Percentiles rank a stretch among this genome's conserved stretches.
Evolutionary conservation across 2,329 filamentous ascomycete genomes (phyloP).

Genomic region (Dothidotthia symphoricarpi): DNA sequence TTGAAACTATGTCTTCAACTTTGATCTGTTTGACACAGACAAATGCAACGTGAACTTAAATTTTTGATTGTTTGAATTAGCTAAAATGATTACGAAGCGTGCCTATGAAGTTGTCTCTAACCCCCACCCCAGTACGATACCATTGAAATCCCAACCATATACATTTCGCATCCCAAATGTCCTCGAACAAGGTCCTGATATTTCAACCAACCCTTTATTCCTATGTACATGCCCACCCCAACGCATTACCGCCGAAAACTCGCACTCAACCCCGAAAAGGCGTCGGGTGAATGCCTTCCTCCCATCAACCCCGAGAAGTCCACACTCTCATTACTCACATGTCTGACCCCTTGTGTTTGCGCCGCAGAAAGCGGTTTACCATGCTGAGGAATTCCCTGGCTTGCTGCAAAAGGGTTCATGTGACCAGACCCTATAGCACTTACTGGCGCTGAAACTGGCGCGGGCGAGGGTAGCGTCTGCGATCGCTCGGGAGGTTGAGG

Average conservation of each 20-base stretch:
- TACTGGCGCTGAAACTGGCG: slow-evolving; percentile 28
- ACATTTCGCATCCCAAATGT: too few relatives aligned
- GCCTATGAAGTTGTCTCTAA: too few relatives aligned
- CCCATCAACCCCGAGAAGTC: slow-evolving; percentile 59
- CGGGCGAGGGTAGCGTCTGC: slow-evolving; percentile 30
- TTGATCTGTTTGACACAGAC: too few relatives aligned
- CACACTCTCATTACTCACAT: slow-evolving; percentile 70
- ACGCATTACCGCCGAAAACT: slow-evolving; percentile 36
- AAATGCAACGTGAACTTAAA: too few relatives aligned
- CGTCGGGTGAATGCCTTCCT: slow-evolving; percentile 75
- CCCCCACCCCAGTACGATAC: too few relatives aligned
- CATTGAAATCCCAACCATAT: too few relatives aligned
- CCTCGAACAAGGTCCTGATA: too few relatives aligned
- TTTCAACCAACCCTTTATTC: too few relatives aligned
- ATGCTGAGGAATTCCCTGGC: slow-evolving; percentile 14
- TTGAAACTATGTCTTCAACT: too few relatives aligned
- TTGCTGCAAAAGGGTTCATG: slow-evolving; percentile 57
- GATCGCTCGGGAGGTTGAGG: slow-evolving; percentile 43
- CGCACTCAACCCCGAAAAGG: slow-evolving; percentile 73
- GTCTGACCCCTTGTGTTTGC: slow-evolving; percentile 35
- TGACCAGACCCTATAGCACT: slow-evolving; percentile 40
- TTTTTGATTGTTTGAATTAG: too few relatives aligned
- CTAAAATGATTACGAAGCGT: too few relatives aligned
- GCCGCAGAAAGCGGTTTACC: slow-evolving; percentile 21
- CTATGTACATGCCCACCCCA: too few relatives aligned